Conservation (phyloP, 2,329 filamentous ascomycete species). For the Keithomyces neogunnii region DNA sequence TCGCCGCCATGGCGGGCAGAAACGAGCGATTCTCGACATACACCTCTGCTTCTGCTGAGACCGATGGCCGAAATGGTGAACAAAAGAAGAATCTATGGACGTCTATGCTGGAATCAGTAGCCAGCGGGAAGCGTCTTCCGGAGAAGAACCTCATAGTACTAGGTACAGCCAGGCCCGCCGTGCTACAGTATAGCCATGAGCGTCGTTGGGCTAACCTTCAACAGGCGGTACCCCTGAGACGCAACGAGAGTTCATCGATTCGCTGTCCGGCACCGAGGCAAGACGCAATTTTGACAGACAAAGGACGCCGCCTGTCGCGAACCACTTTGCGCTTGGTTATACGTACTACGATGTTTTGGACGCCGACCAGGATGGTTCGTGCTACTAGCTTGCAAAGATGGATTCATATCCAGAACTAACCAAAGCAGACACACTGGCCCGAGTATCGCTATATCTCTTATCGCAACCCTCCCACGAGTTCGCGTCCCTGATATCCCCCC, state of each 20-base stretch:
- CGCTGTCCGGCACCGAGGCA: constrained; percentile 45
- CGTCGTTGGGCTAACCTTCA: constrained; percentile 4
- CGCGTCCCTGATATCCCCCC: constrained; percentile 71
- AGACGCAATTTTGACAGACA: constrained; percentile 46
- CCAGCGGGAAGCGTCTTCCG: constrained; percentile 79
- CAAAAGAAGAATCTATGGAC: constrained; percentile 90
- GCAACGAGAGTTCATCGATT: constrained; percentile 75
- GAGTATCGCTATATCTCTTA: constrained; percentile 81
- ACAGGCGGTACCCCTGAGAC: constrained; percentile 72
- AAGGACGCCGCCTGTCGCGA: constrained; percentile 72
- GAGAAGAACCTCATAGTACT: constrained; percentile 87
- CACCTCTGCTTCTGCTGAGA: constrained; percentile 46
- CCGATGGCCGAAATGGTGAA: constrained; percentile 53
- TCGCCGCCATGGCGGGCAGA: constrained; percentile 37
- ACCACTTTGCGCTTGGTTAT: constrained; percentile 86
- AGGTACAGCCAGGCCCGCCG: constrained; percentile 41
- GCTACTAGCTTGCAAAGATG: background rate
- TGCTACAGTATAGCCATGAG: background rate
- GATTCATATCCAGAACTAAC: constrained; percentile 12
- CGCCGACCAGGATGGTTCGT: constrained; percentile 78
- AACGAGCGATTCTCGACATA: constrained; percentile 50
- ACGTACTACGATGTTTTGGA: constrained; percentile 94
- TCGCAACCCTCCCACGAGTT: constrained; percentile 79
- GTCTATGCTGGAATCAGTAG: constrained; percentile 82
- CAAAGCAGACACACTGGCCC: constrained; percentile 71